Conservation (phyloP, 108 stramenopile species). For the Aurantiochytrium sp. region DNA sequence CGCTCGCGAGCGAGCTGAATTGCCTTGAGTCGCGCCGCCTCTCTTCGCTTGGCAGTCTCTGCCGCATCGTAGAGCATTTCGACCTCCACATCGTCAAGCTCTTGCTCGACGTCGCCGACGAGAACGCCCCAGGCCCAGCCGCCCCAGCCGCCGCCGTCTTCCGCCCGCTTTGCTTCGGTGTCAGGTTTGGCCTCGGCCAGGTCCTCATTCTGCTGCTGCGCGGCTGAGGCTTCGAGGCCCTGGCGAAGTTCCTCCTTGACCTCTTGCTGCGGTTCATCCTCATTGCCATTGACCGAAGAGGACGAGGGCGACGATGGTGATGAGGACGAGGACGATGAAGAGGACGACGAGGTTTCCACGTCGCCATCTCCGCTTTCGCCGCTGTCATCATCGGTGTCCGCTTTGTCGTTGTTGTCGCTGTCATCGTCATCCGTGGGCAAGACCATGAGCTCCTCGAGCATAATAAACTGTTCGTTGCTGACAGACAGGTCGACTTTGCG, state of each 20-base stretch:
- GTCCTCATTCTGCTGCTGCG: no score
- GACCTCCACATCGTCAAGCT: neutral
- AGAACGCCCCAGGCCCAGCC: neutral
- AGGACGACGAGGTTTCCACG: no score
- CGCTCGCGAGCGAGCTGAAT: neutral
- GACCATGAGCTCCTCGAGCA: conserved; percentile 18
- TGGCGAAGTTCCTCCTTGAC: no score
- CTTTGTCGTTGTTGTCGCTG: neutral
- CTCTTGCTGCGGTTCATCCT: no score
- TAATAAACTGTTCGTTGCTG: conserved; percentile 17
- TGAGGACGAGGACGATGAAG: no score
- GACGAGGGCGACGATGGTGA: no score
- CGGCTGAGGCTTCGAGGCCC: no score
- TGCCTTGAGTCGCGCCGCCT: neutral
- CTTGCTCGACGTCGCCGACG: neutral
- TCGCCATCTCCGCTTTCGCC: no score
- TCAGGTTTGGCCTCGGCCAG: no score
- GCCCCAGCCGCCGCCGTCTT: neutral
- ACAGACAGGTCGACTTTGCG: conserved; percentile 5
- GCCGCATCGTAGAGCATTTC: conserved; percentile 22
- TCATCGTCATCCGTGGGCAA: neutral
- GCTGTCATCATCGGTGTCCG: no score
- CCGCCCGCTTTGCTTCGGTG: no score
- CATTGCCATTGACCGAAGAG: no score
- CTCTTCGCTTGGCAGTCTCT: neutral